Percentiles rank a stretch among this genome's conserved stretches.
Conservation (phyloP, 768 basidiomycete species). For the Russula lepida region DNA sequence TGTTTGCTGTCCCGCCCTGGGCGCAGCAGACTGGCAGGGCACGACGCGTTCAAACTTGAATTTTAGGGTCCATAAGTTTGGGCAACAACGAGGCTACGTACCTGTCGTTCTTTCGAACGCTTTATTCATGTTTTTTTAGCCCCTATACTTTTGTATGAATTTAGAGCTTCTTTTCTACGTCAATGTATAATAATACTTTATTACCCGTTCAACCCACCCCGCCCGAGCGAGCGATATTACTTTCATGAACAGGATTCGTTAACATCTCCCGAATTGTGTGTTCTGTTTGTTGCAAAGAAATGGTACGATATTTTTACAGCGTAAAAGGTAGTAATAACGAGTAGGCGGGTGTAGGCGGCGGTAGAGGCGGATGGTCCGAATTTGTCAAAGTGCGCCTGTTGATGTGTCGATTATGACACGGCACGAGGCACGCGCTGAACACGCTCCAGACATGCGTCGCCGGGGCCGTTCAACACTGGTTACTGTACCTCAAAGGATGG, state of each 20-base stretch:
- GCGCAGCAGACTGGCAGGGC: neutral
- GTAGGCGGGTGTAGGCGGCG: neutral
- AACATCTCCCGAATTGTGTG: neutral
- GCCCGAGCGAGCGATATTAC: neutral
- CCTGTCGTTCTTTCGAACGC: neutral
- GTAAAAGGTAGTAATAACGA: neutral
- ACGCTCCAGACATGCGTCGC: constrained; percentile 13
- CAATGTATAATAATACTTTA: neutral
- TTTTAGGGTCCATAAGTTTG: neutral
- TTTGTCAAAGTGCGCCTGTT: neutral
- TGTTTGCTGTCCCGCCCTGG: neutral
- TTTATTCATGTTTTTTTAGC: neutral
- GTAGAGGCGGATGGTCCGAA: neutral
- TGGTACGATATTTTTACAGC: neutral
- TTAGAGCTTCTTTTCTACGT: constrained; percentile 14
- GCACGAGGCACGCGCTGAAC: constrained; percentile 17
- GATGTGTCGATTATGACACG: neutral
- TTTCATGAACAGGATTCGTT: neutral
- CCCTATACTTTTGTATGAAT: neutral
- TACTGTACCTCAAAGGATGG: neutral
- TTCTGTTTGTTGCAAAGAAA: neutral
- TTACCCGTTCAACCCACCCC: neutral
- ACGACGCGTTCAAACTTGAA: neutral
- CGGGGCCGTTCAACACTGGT: neutral
- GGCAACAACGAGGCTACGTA: constrained; percentile 10